Percentiles rank a stretch among this genome's conserved stretches.
phyloP scores from a whole-genome alignment of 306 rosid genomes.

The Myrica gale region DNA sequence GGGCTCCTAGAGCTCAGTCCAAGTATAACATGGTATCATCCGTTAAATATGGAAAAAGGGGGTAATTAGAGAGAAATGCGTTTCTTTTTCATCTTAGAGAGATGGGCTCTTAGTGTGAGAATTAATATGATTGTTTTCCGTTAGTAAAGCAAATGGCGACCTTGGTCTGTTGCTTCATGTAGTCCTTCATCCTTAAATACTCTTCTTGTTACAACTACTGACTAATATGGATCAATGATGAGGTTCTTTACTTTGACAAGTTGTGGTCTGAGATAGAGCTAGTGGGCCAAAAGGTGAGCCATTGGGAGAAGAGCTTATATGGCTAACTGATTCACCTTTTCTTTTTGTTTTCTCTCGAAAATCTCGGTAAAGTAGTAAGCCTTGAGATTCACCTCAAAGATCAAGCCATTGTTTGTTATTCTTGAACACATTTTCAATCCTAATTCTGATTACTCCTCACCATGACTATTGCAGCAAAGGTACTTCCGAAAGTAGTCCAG shows the following conservation, averaged over 20 bases:
- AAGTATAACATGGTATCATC: too few species aligned
- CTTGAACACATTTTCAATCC: not conserved
- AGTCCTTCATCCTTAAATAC: not conserved
- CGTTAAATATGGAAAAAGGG: too few species aligned
- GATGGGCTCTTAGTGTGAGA: not conserved
- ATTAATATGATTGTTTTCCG: not conserved
- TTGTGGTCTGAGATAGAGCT: not conserved
- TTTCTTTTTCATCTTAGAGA: not conserved
- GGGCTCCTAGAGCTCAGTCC: not conserved
- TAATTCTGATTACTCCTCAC: too few species aligned
- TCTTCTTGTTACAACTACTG: not conserved
- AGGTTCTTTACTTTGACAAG: not conserved
- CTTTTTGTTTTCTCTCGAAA: not conserved
- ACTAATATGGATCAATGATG: not conserved
- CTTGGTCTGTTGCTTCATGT: not conserved
- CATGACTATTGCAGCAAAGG: too few species aligned
- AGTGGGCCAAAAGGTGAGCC: not conserved
- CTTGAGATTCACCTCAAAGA: too few species aligned
- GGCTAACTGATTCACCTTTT: not conserved
- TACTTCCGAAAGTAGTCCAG: not conserved
- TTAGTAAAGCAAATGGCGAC: conserved; percentile 2
- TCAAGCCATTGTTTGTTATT: not conserved
- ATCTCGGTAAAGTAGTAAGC: too few species aligned
- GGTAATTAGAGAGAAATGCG: too few species aligned
- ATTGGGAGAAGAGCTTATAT: not conserved